Percentiles rank a stretch among this genome's conserved stretches.
Conservation (phyloP, 805 yeast species). For the Helenozyma rhizophorensis region DNA sequence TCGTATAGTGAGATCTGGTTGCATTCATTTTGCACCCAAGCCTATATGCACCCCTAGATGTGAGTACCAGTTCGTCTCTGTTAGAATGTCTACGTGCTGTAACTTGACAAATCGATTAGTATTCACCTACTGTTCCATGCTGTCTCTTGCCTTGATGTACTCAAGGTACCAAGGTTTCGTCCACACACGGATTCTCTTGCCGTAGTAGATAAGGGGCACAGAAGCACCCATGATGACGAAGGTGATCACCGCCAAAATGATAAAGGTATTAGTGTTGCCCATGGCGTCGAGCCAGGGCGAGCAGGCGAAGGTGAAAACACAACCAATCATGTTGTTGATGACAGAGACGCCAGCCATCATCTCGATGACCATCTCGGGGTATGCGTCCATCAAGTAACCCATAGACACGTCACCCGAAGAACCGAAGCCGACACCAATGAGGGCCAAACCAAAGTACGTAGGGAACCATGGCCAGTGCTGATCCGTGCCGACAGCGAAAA, state of each 20-base stretch:
- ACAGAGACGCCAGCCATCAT: conserved; percentile 68
- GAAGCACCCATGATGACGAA: conserved; percentile 54
- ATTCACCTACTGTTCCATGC: conserved; percentile 1
- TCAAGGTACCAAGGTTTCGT: conserved; percentile 49
- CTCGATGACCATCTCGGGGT: conserved; percentile 66
- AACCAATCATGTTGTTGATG: conserved; percentile 61
- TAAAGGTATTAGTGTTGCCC: conserved; percentile 56
- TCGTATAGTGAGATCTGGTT: too few species aligned
- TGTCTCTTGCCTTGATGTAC: conserved; percentile 13
- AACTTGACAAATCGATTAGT: too few species aligned
- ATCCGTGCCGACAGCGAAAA: conserved; percentile 66
- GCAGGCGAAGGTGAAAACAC: conserved; percentile 63
- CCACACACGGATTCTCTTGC: conserved; percentile 55
- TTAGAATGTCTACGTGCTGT: too few species aligned
- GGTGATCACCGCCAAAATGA: conserved; percentile 57
- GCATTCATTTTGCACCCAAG: too few species aligned
- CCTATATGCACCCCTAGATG: too few species aligned
- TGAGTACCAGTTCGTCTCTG: too few species aligned
- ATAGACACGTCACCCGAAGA: conserved; percentile 68
- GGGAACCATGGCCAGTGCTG: conserved; percentile 49
- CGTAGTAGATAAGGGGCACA: conserved; percentile 56
- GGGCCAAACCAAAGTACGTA: conserved; percentile 57
- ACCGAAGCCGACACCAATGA: conserved; percentile 67
- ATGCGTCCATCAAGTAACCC: conserved; percentile 63
- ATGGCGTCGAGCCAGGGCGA: conserved; percentile 54